phyloP scores from a whole-genome alignment of 345 rosid genomes.

The Salix suchowensis region DNA sequence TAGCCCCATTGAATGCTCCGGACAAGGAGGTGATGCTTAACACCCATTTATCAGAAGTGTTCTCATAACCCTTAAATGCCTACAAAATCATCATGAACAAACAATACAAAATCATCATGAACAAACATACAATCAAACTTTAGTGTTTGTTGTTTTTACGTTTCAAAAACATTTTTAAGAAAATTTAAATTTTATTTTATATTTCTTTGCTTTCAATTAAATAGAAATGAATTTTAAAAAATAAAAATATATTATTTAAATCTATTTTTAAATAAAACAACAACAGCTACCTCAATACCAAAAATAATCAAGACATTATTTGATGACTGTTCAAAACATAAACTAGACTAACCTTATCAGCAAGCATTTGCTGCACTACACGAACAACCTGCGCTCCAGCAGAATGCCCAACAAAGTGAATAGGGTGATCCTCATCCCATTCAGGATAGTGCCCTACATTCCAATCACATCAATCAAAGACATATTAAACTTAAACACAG shows the following conservation, averaged over 20 bases:
- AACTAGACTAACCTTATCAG: slow-evolving; percentile 61
- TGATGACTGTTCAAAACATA: not conserved
- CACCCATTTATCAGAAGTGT: slow-evolving; percentile 86
- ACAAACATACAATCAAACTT: slow-evolving; percentile 9
- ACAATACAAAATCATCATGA: slow-evolving; percentile 19
- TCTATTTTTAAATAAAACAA: too few relatives aligned
- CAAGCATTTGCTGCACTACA: slow-evolving; percentile 97
- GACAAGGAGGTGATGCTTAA: slow-evolving; percentile 88
- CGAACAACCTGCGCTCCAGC: slow-evolving; percentile 99
- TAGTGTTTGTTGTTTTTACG: too few relatives aligned
- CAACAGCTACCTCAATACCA: too few relatives aligned
- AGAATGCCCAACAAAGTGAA: slow-evolving; percentile 96
- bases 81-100: slow-evolving; percentile 29
- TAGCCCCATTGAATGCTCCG: slow-evolving; percentile 95
- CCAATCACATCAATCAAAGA: slow-evolving; percentile 5
- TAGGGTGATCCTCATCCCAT: slow-evolving; percentile 95
- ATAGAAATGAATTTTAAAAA: too few relatives aligned
- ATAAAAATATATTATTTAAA: too few relatives aligned
- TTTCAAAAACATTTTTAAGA: too few relatives aligned
- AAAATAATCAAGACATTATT: not conserved
- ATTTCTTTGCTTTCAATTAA: too few relatives aligned
- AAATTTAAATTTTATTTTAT: too few relatives aligned
- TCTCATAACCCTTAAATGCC: slow-evolving; percentile 75
- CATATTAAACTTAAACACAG: slow-evolving; percentile 6
- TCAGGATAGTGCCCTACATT: slow-evolving; percentile 74